Conservation (phyloP, 352 stramenopile genomes). For the Pythium biforme region DNA sequence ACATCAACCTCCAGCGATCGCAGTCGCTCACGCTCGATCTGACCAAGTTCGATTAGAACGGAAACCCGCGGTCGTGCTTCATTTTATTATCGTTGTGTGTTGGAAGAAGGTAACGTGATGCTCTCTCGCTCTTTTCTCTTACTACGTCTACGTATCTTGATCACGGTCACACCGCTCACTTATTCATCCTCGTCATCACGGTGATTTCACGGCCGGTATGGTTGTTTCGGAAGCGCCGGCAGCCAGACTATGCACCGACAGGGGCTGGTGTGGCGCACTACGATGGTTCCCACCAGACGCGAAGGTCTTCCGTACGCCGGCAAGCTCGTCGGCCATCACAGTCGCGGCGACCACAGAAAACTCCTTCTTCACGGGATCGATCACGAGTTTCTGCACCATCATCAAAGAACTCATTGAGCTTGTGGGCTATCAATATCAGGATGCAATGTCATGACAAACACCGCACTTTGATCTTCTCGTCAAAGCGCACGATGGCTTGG, state of each 20-base stretch:
- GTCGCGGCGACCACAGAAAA: conserved; percentile 58
- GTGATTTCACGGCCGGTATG: not conserved
- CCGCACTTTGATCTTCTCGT: conserved; percentile 77
- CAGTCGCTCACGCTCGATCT: conserved; percentile 79
- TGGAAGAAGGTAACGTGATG: not conserved
- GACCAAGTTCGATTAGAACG: conserved; percentile 51
- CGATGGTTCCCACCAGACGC: conserved; percentile 27
- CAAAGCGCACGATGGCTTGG: conserved; percentile 73
- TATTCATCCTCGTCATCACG: not conserved
- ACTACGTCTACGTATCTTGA: not conserved
- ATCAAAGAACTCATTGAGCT: too few relatives aligned
- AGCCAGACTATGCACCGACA: not conserved
- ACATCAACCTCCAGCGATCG: conserved; percentile 71
- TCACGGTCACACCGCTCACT: not conserved
- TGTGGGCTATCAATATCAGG: not conserved
- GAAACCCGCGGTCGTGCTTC: not conserved
- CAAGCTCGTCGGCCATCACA: conserved; percentile 62
- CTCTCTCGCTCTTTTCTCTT: not conserved
- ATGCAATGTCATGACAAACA: not conserved
- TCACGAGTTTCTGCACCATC: conserved; percentile 69
- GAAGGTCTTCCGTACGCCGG: conserved; percentile 49
- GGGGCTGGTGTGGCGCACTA: not conserved
- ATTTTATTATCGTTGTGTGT: conserved; percentile 8
- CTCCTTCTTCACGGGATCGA: conserved; percentile 81
- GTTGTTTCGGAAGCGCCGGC: not conserved